A percentile compares a stretch with the other conserved stretches of the same genome.
Conservation (phyloP, 768 basidiomycete genomes). For the Podaxis carcinomalis region DNA sequence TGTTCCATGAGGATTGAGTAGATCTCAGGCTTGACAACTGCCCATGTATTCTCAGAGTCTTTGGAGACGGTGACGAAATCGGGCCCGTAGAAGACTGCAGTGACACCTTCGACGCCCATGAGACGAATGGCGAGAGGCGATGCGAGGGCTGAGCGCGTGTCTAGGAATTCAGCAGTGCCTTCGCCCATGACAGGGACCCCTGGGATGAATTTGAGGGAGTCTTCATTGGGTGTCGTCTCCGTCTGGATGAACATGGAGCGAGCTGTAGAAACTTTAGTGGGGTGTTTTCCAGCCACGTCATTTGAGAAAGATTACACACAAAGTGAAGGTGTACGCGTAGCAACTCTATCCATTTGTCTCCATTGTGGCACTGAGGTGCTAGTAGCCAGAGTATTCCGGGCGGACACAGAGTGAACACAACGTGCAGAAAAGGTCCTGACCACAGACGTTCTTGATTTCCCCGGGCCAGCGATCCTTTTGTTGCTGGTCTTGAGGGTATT, state of each 20-base stretch:
- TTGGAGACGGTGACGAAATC: constrained; percentile 98
- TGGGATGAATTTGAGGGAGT: constrained; percentile 97
- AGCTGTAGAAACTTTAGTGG: constrained; percentile 30
- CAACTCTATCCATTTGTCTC: constrained; percentile 1
- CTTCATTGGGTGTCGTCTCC: constrained; percentile 94
- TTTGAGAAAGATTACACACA: neutral
- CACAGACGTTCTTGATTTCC: neutral
- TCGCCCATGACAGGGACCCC: constrained; percentile 84
- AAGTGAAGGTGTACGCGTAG: constrained; percentile 6
- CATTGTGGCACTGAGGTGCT: constrained; percentile 9
- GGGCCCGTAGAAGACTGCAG: constrained; percentile 89
- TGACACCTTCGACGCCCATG: constrained; percentile 92
- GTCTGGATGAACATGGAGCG: constrained; percentile 99
- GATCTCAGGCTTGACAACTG: constrained; percentile 92
- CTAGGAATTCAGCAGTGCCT: constrained; percentile 92
- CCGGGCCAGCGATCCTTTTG: neutral
- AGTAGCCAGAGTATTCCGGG: neutral
- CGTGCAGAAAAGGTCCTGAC: constrained; percentile 3
- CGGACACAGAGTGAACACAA: neutral
- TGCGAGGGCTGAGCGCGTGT: constrained; percentile 77
- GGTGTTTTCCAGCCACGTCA: neutral
- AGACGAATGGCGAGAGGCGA: constrained; percentile 94
- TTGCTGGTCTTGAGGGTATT: neutral
- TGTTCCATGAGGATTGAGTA: constrained; percentile 96
- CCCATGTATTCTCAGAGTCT: constrained; percentile 80